These are phyloP conservation scores for Coprinopsis strossmayeri DNA, from an alignment of 768 basidiomycete genomes.

Conservation along the genomic window DNA sequence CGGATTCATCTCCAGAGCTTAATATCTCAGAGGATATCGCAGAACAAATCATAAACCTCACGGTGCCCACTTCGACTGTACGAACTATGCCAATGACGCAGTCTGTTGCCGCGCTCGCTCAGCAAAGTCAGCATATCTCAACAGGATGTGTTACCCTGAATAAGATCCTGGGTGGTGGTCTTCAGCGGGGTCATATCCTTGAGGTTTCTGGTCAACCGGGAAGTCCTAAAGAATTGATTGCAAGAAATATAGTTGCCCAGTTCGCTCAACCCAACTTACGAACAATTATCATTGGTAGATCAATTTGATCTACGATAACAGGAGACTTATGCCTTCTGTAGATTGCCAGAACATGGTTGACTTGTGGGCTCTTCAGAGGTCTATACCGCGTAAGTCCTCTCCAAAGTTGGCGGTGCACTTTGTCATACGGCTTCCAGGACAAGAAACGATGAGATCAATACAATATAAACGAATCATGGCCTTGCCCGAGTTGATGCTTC, in stretches of 20 bases:
- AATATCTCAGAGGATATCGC: conserved; percentile 38
- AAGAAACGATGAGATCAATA: conserved; percentile 17
- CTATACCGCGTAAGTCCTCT: conserved; percentile 20
- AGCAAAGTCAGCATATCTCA: conserved; percentile 22
- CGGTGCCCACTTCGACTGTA: conserved; percentile 26
- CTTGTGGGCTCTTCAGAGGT: conserved; percentile 19
- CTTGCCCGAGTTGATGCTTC: conserved; percentile 49
- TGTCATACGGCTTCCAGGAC: conserved; percentile 10
- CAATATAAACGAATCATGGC: conserved; percentile 37
- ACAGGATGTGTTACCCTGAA: conserved; percentile 49
- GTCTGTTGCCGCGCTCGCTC: conserved; percentile 42
- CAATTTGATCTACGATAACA: too few relatives aligned
- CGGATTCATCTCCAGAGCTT: conserved; percentile 35
- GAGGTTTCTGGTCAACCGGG: conserved; percentile 79
- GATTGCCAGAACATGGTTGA: conserved; percentile 42
- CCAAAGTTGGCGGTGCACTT: not conserved
- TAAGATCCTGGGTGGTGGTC: conserved; percentile 54
- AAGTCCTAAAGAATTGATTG: conserved; percentile 53
- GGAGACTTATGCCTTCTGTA: too few relatives aligned
- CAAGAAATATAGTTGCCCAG: conserved; percentile 39
- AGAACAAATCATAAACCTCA: conserved; percentile 37
- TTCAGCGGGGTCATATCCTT: conserved; percentile 53
- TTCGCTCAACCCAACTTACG: conserved; percentile 43
- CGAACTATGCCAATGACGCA: conserved; percentile 38
- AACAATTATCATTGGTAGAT: conserved; percentile 62